Conservation (phyloP, 345 rosid genomes). For the Bruguiera gymnorhiza region DNA sequence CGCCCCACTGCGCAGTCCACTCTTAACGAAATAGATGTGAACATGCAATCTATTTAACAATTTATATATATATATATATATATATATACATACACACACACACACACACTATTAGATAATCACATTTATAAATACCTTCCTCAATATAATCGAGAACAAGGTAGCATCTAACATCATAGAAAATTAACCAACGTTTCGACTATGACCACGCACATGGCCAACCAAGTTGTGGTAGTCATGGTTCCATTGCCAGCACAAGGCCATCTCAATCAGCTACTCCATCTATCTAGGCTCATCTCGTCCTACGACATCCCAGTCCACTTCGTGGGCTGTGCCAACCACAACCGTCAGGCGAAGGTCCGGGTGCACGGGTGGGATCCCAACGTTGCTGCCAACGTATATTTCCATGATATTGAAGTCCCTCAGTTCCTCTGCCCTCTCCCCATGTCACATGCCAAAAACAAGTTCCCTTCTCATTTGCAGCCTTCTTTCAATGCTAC, state of each 20-base stretch:
- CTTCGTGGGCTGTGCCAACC: conserved; percentile 37
- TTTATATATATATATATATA: too few relatives aligned
- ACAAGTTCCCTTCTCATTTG: conserved; percentile 47
- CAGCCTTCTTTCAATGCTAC: conserved; percentile 35
- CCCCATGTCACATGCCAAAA: conserved; percentile 28
- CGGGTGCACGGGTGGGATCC: conserved; percentile 40
- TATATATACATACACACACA: too few relatives aligned
- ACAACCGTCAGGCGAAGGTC: conserved; percentile 41
- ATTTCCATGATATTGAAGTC: conserved; percentile 36
- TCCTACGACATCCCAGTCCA: conserved; percentile 40
- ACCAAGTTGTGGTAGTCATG: conserved; percentile 34
- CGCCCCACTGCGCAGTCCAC: too few relatives aligned
- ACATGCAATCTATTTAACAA: too few relatives aligned
- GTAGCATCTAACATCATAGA: too few relatives aligned
- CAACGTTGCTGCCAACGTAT: conserved; percentile 7
- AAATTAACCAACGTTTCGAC: too few relatives aligned
- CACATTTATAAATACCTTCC: too few relatives aligned
- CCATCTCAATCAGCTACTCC: conserved; percentile 56
- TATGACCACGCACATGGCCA: too few relatives aligned
- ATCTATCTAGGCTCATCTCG: conserved; percentile 42
- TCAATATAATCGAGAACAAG: too few relatives aligned
- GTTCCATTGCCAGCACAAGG: conserved; percentile 62
- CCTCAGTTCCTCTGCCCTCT: conserved; percentile 34
- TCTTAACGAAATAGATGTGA: too few relatives aligned
- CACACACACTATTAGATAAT: too few relatives aligned